phyloP scores from a whole-genome alignment of 1,284 basidiomycete species.

The Meripilus lineatus region DNA sequence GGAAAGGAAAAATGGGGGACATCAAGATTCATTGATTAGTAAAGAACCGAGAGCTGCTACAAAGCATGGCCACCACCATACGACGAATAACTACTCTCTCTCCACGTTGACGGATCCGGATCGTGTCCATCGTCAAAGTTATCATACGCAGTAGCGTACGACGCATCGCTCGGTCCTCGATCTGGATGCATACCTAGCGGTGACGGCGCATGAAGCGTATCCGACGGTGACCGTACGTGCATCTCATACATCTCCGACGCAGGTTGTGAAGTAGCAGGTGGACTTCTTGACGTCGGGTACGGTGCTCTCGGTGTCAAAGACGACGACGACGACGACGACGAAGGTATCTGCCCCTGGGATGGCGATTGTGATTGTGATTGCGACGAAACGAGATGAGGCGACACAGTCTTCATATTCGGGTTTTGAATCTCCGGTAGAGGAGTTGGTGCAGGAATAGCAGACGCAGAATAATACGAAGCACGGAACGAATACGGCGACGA shows the following conservation, averaged over 20 bases:
- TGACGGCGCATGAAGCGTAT: constrained; percentile 10
- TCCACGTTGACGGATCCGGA: neutral
- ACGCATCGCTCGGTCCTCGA: constrained; percentile 32
- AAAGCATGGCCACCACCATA: neutral
- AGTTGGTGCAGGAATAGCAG: constrained; percentile 57
- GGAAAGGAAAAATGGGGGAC: too few species aligned
- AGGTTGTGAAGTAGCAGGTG: constrained; percentile 5
- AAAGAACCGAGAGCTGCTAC: neutral
- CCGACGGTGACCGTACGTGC: constrained; percentile 36
- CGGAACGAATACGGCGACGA: constrained; percentile 23
- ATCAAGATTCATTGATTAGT: neutral
- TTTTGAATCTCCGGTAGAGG: constrained; percentile 44
- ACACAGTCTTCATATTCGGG: constrained; percentile 17
- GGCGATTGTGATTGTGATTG: constrained; percentile 12
- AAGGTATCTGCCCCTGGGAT: constrained; percentile 12
- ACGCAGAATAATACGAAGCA: constrained; percentile 68
- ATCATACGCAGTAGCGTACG: constrained; percentile 35
- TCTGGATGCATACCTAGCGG: constrained; percentile 9
- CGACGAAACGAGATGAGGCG: constrained; percentile 33
- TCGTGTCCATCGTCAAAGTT: neutral
- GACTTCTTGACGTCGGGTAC: constrained; percentile 4
- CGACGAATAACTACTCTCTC: constrained; percentile 3
- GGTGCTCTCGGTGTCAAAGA: too few species aligned
- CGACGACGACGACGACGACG: constrained; percentile 10
- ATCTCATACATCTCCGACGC: constrained; percentile 44